Conservation (phyloP, 148 eudicot species). For the Euryodendron excelsum region DNA sequence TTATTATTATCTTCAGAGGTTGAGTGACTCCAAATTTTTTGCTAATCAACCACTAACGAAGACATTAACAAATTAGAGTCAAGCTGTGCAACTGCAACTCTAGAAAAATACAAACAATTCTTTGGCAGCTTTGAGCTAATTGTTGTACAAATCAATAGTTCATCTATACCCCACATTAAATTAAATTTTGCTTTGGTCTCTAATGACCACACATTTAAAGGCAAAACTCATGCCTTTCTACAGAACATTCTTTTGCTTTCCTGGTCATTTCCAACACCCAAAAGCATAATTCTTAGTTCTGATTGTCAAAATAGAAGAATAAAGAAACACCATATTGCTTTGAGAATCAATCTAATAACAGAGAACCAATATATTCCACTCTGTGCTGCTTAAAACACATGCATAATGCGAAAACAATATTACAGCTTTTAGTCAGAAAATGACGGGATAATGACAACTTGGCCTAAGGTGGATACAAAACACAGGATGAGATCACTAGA, state of each 20-base stretch:
- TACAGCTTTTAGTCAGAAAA: neutral
- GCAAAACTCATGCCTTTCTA: neutral
- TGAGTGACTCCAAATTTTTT: neutral
- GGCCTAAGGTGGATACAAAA: neutral
- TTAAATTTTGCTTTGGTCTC: neutral
- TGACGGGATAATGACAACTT: neutral
- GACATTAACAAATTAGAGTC: neutral
- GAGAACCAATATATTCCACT: constrained; percentile 12
- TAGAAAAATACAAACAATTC: neutral
- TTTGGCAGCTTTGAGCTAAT: neutral
- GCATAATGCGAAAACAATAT: neutral
- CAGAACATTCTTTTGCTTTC: neutral
- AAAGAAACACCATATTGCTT: neutral
- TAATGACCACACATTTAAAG: constrained; percentile 9
- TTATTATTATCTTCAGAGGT: too few relatives aligned
- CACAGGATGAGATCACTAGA: neutral
- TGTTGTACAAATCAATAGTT: neutral
- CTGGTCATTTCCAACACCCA: neutral
- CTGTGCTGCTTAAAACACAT: constrained; percentile 5
- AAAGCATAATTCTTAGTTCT: neutral
- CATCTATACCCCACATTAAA: neutral
- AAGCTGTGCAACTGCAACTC: neutral
- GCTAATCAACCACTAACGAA: neutral
- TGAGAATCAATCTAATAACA: neutral
- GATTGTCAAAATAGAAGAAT: neutral